Conservation (phyloP, 306 rosid genomes). For the Canavalia ensiformis region DNA sequence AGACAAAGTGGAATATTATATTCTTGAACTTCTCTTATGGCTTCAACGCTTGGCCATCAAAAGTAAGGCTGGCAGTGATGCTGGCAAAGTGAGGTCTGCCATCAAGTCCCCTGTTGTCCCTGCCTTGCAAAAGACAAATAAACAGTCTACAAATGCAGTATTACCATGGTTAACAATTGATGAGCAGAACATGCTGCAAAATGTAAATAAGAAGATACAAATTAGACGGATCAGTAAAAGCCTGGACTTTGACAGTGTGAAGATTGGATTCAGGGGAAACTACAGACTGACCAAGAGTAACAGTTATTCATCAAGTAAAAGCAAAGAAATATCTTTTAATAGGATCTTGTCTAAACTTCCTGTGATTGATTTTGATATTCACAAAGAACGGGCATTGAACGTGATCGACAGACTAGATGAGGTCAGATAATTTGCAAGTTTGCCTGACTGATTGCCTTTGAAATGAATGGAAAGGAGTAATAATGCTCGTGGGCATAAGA, state of each 20-base stretch:
- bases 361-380: conserved; percentile 60
- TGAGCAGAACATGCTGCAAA: conserved; percentile 67
- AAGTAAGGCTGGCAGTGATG: conserved; percentile 49
- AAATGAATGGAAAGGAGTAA: conserved; percentile 34
- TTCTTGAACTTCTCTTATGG: conserved; percentile 72
- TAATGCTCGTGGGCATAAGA: neutral
- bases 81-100: conserved; percentile 48
- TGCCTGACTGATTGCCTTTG: neutral
- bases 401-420: conserved; percentile 66
- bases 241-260: conserved; percentile 61
- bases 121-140: conserved; percentile 37
- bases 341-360: conserved; percentile 67
- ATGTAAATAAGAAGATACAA: conserved; percentile 52
- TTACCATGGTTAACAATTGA: conserved; percentile 52
- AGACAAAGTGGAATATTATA: conserved; percentile 71
- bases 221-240: conserved; percentile 67
- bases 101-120: conserved; percentile 46
- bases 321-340: conserved; percentile 52
- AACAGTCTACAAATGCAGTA: conserved; percentile 32
- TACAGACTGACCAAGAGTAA: conserved; percentile 59
- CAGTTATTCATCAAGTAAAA: conserved; percentile 62
- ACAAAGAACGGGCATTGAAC: conserved; percentile 69
- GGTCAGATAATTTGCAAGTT: conserved; percentile 45
- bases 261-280: conserved; percentile 47
- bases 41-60: conserved; percentile 73